A percentile compares a stretch with the other conserved stretches of the same genome.
Conservation (phyloP, 805 yeast genomes). For the Tetrapisispora iriomotensis region DNA sequence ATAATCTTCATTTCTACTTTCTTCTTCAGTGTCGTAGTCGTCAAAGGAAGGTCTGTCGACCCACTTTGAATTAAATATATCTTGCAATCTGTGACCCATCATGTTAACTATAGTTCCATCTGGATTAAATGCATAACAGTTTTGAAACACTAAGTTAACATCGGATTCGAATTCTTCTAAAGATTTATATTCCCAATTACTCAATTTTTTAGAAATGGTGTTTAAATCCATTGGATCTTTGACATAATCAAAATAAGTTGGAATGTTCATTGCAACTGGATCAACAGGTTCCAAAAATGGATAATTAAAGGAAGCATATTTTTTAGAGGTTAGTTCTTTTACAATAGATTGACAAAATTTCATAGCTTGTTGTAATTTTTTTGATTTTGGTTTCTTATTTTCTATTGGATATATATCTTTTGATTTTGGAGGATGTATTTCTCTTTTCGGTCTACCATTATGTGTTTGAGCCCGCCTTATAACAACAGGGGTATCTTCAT, state of each 20-base stretch:
- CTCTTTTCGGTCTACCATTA: conserved; percentile 87
- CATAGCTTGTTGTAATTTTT: conserved; percentile 83
- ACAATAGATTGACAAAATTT: conserved; percentile 74
- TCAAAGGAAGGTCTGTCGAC: conserved; percentile 69
- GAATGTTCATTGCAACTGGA: conserved; percentile 87
- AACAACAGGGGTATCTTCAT: conserved; percentile 30
- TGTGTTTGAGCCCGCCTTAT: conserved; percentile 66
- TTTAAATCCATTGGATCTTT: conserved; percentile 94
- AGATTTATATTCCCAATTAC: conserved; percentile 78
- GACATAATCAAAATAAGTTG: conserved; percentile 76
- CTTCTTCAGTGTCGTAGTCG: conserved; percentile 37
- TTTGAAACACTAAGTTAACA: conserved; percentile 70
- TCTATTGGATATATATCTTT: conserved; percentile 83
- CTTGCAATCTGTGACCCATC: conserved; percentile 91
- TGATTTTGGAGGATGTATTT: conserved; percentile 92
- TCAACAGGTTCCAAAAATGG: conserved; percentile 94
- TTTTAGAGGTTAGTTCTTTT: conserved; percentile 74
- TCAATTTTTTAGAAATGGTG: conserved; percentile 68
- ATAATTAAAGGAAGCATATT: conserved; percentile 73
- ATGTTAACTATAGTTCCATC: conserved; percentile 92
- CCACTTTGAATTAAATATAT: conserved; percentile 82
- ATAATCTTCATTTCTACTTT: conserved; percentile 32
- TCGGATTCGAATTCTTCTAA: conserved; percentile 84
- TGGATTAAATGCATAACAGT: conserved; percentile 89
- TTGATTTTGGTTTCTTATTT: conserved; percentile 57